phyloP scores from a whole-genome alignment of 768 basidiomycete genomes.

The Amanita fuliginea region DNA sequence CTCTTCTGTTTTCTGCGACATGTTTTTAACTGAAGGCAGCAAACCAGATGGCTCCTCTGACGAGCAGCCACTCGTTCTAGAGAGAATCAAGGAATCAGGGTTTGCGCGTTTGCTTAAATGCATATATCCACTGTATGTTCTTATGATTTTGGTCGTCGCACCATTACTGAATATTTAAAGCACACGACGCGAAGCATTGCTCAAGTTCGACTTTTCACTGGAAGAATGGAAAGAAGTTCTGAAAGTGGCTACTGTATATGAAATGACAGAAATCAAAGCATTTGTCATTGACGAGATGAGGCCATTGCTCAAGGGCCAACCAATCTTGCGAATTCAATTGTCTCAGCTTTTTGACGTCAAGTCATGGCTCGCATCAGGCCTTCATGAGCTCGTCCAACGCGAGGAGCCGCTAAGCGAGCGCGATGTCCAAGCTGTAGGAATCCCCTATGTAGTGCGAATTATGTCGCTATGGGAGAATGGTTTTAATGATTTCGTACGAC shows the following conservation, averaged over 20 bases:
- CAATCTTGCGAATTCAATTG: neutral
- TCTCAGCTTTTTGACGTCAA: neutral
- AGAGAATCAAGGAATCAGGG: neutral
- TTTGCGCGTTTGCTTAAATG: conserved; percentile 9
- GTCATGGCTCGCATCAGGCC: neutral
- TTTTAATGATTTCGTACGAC: too few species aligned
- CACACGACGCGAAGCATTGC: neutral
- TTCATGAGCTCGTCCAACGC: neutral
- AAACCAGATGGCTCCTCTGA: conserved; percentile 3
- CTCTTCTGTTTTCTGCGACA: neutral
- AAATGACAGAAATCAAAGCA: neutral
- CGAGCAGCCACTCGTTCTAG: neutral
- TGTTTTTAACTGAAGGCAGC: neutral
- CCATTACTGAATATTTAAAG: neutral
- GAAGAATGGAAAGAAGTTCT: conserved; percentile 2
- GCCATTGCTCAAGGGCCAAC: neutral
- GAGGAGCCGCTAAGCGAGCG: neutral
- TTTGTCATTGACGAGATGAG: neutral
- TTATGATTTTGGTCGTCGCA: neutral
- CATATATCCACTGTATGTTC: conserved; percentile 12
- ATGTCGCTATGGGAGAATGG: neutral
- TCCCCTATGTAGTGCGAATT: neutral
- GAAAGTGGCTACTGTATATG: neutral
- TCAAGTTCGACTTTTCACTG: neutral
- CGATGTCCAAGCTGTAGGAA: neutral